phyloP scores from a whole-genome alignment of 345 rosid species.

The Eucalyptus tenuipes region DNA sequence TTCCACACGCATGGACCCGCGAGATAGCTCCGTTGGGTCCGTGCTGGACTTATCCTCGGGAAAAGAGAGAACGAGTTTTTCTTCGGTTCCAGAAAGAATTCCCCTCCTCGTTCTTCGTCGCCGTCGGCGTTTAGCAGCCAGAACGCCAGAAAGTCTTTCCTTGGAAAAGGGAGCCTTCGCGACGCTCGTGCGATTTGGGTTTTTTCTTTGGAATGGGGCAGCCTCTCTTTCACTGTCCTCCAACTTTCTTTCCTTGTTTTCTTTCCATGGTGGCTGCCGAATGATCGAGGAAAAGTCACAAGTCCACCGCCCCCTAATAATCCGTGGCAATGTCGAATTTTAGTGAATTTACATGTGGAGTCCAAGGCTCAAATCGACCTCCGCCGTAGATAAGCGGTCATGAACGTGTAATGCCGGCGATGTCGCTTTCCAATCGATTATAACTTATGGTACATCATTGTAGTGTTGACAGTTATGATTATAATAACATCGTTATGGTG shows the following conservation, averaged over 20 bases:
- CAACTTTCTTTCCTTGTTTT: neutral
- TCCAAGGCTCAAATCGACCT: too few species aligned
- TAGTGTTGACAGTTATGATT: accelerated
- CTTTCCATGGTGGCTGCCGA: neutral
- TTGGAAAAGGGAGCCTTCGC: neutral
- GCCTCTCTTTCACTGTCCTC: neutral
- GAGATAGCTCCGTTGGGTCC: neutral
- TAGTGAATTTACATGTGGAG: neutral
- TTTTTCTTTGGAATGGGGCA: neutral
- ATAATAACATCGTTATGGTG: neutral
- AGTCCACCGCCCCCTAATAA: neutral
- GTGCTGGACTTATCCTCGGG: neutral
- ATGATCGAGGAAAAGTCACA: neutral
- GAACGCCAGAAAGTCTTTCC: neutral
- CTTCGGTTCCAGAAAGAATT: neutral
- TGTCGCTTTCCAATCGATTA: neutral
- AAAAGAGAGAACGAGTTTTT: neutral
- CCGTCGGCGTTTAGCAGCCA: neutral
- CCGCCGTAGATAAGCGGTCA: neutral
- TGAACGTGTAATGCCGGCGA: neutral
- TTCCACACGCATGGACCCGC: neutral
- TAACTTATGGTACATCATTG: neutral
- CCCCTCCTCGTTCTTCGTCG: neutral
- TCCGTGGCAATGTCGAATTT: neutral
- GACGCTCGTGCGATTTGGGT: neutral